Evolutionary conservation across 2,329 filamentous ascomycete species (phyloP), one percentile per base, ranked within the genome.

Genomic region (Diaporthe amygdali): DNA sequence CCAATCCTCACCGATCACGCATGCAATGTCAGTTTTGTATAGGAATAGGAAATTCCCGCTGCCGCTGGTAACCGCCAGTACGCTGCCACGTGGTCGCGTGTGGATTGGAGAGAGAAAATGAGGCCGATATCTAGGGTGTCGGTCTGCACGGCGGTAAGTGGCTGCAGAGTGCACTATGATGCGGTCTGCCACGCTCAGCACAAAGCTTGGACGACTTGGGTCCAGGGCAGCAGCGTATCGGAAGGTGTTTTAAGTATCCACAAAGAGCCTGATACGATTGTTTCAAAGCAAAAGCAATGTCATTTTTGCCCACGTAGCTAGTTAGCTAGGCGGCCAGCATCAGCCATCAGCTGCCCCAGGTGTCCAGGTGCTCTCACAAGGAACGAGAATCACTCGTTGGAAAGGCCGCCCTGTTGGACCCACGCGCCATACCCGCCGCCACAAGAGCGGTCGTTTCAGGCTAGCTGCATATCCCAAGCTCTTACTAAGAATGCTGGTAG

Each of bases 101-200:
- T 49, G 59, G 59, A 27, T 64, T 64, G 44, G 30, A 15, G 8
- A 49, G 44, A 14, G 15, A 49, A 49, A 30, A 10, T 5, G 32
- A 49, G 39, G 59, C 30, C 3, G 44, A 37, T 49, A 12, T 3
- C 12, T 10, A 20, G 30, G 25, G 44, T 49, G 59, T 64, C 59
- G 59, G 59, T 49, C 59, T 49, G 44, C 59, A 64, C 41, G 17
- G 59, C 59, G 59, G 59, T 64, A 64, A 64, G 25, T 64, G 59
- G 59, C 59, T 64, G 44, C 56, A 47, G 17, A 27, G 59, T 7
- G 39, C 8, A 41, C 59, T 25, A 49, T 49, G 44, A 49, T 64
- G 59, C 59, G 59, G 59, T 64, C 59, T 25, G 59, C 30, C 44
- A 37, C 44, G 41, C 37, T 12, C 8, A 20, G 41, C 59, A 49